Base-by-base conservation (phyloP, 306 rosid species). In the Ochetophila trinervis region DNA sequence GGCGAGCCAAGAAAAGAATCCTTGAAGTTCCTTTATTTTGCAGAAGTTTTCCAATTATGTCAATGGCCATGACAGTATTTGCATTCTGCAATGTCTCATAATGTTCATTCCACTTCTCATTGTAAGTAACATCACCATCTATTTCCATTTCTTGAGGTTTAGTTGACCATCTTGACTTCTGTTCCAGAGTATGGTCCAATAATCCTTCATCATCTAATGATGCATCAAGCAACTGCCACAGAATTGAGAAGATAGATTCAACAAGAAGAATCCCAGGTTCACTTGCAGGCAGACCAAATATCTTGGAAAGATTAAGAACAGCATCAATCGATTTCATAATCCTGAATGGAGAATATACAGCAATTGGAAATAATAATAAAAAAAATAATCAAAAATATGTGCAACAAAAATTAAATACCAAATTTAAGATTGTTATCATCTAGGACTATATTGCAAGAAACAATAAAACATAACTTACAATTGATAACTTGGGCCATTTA, bases 151-250 rank as follows among this genome's bases (percentile, higher is more conserved):
- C 97, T 67, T 78, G 90, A 68, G 84, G 80, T 53, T 80, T 74
- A 47, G 70, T 60, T 27, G 74, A 70, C 97, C 97, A 93, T 74
- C n/a, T 84, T 72, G 86, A 87, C 67, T 76, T 81, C 79, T 88
- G 84, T 58, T 86, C 91, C 48, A 70, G 68, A 51, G 84, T 77
- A 66, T 63, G 84, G 76, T 88, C 86, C 62, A 93, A 71, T 74
- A 93, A 69, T 59, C 99, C 97, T 79, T 93, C 97, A 57, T 93
- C 96, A 36, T 69, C 95, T 70, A 93, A 78, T 36, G 88, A 83
- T 16, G 99, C 95, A 76, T 93, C 99, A 78, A 93, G 88, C 76
- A 93, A 83, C 75, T 90, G 97, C 88, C 90, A 86, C 75, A 81
- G 90, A 75, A 78, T 71, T 51, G 95, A 86, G 78, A 93, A 86